These are phyloP conservation scores for Isochrysis galbana DNA, from an alignment of 78 protist genomes.

Conservation along the genomic window DNA sequence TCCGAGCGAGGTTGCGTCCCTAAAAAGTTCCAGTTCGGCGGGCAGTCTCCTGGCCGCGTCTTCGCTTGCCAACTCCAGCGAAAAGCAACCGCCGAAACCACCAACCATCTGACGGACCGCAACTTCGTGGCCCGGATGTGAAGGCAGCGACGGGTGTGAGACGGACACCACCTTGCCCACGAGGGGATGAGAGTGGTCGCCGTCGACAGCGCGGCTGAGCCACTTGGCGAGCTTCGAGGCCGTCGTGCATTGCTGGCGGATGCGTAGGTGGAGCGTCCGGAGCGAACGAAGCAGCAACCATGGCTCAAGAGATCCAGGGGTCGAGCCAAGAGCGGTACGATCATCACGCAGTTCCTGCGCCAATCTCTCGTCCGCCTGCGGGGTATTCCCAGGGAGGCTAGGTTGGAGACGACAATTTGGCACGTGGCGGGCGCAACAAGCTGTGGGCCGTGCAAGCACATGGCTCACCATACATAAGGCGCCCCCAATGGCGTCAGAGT, in stretches of 20 bases:
- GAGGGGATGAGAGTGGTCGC: not conserved
- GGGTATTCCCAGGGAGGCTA: too few relatives aligned
- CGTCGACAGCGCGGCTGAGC: not conserved
- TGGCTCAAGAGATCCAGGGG: slow-evolving; percentile 13
- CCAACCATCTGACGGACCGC: slow-evolving; percentile 8
- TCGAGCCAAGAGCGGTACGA: slow-evolving; percentile 15
- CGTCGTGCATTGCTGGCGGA: not conserved
- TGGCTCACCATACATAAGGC: not conserved
- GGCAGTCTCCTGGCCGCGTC: not conserved
- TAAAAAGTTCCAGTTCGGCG: not conserved
- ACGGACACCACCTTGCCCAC: not conserved
- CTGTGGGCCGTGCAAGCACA: too few relatives aligned
- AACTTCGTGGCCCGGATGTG: not conserved
- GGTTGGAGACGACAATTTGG: too few relatives aligned
- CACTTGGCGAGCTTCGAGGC: not conserved
- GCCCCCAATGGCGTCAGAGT: slow-evolving; percentile 28
- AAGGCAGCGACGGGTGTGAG: slow-evolving; percentile 5
- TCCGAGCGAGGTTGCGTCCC: slow-evolving; percentile 43
- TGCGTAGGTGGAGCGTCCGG: slow-evolving; percentile 32
- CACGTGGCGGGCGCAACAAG: too few relatives aligned
- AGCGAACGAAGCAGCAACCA: slow-evolving; percentile 42
- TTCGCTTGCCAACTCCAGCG: not conserved
- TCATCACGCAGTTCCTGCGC: not conserved
- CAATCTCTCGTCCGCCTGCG: not conserved
- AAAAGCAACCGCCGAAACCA: slow-evolving; percentile 17